Evolutionary conservation across 2,329 filamentous ascomycete species (phyloP).

Genomic region (Xylaria digitata): DNA sequence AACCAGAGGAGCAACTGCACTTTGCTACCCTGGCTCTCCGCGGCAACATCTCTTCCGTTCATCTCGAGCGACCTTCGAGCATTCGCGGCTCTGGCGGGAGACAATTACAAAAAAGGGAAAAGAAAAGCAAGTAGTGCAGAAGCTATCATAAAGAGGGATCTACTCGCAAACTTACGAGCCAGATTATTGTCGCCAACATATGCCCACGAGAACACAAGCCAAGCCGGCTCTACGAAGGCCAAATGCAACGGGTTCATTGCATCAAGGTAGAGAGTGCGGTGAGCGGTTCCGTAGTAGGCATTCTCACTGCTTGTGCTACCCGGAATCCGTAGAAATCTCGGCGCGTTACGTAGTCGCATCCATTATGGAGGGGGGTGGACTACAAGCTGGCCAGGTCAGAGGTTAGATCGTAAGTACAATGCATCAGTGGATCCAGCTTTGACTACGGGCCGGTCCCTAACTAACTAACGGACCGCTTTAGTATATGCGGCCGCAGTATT

Average conservation of each 20-base stretch:
- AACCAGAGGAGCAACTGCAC: constrained; percentile 33
- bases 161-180: neutral
- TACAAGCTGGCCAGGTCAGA: neutral
- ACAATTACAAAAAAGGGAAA: neutral
- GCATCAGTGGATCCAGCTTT: neutral
- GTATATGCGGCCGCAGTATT: neutral
- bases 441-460: neutral
- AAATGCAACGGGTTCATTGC: neutral
- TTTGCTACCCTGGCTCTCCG: constrained; percentile 6
- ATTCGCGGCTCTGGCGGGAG: neutral
- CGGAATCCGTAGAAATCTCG: constrained; percentile 15
- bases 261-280: neutral
- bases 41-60: constrained; percentile 1
- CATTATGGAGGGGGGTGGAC: neutral
- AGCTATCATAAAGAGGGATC: neutral
- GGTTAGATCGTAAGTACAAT: neutral
- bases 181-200: neutral
- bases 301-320: constrained; percentile 3
- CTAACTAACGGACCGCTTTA: neutral
- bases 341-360: neutral
- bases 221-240: neutral
- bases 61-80: neutral
- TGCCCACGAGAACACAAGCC: neutral
- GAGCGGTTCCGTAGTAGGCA: neutral
- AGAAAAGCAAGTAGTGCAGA: neutral